Base-by-base conservation (phyloP, 1,284 basidiomycete genomes). In the Apiotrichum akiyoshidainum region DNA sequence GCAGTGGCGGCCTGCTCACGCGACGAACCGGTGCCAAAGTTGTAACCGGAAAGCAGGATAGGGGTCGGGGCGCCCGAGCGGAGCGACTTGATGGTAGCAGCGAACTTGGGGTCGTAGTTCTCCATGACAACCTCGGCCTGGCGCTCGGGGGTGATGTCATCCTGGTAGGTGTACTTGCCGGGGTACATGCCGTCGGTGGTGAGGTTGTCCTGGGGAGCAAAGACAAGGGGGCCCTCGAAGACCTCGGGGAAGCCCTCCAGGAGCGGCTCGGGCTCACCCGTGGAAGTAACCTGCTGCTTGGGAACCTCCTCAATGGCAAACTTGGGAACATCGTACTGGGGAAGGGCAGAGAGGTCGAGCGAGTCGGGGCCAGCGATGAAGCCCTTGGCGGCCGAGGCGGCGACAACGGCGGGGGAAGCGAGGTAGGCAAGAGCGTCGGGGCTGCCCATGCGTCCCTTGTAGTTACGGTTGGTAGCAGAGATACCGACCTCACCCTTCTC, bases 131-230 rank as follows among this genome's bases (percentile, higher is more conserved):
- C 90, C 71, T 96, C 85, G 1, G 93, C 94, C 77, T 99, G 95
- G 34, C 87, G 85, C 65, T 87, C 87, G 39, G 94, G 90, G 0
- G 95, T 98, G 72, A 99, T 97, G 74, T 98, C 96, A 76, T 99
- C 95, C 78, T 97, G 93, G 79, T 99, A 99, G 0, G 96, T 99
- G 79, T 99, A 99, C 78, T 98, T 99, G 39, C 95, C 96, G 0
- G 95, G 96, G 80, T 99, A 99, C 73, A 99, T 92, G 7, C 91
- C 96, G 72, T 99, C 95, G 1, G 95, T 99, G 76, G 95, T 99
- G 58, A 99, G 79, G 76, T 99, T 99, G 78, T 99, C 95, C 73
- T 98, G 93, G 0, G 96, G 95, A 0, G 87, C 86, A 71, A 98
- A 99, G 50, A 98, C 81, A 10, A 98, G 79, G 0, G 88, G 86